Evolutionary conservation across 2,329 filamentous ascomycete genomes (phyloP), one percentile per base, ranked within the genome.

Genomic region (Aureobasidium musti): DNA sequence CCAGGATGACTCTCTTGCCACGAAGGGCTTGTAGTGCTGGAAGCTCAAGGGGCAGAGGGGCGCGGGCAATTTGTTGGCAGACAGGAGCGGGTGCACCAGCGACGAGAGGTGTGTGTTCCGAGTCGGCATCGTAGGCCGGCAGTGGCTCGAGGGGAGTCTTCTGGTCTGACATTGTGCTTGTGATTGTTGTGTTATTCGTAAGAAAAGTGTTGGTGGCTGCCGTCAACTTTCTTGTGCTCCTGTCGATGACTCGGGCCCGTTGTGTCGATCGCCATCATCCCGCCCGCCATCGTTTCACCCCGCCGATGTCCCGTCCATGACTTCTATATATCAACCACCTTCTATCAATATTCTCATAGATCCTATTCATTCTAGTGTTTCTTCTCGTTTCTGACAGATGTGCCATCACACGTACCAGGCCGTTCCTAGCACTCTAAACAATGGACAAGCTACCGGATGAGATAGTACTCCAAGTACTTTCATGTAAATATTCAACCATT

Each of bases 1-100:
- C 95, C 33, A 99, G 88, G 71, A 99, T 91, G 6, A 97, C 87
- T 70, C 94, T 85, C 77, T 91, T 91, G 65, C 85, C 85, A 74
- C 90, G 88, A 70, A 99, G 86, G 73, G 89, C 83, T 72, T 86
- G 86, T 67, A 99, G 82, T 66, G 92, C 88, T 19, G 94, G 93
- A 21, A 98, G 84, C 68, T 91, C 85, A 69, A 98, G 86, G 1
- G 91, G 90, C 50, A 86, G 82, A 8, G 87, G 86, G 17, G 82
- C 82, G 65, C 81, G 81, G 63, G 78, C 75, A 64, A 77, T 74
- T 14, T 63, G 43, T 61, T 72, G 37, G 68, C 67, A 69, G 63
- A 68, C 43, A 28, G 73, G 70, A 52, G 68, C 70, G 67, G 72
- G 41, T 14, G 69, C 70, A 61, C 65, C 65, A 28, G 70, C 50